Percentiles rank a stretch among this genome's conserved stretches.
Evolutionary conservation across 2,329 filamentous ascomycete species (phyloP).

Genomic region (Penicillium sclerotigenum): DNA sequence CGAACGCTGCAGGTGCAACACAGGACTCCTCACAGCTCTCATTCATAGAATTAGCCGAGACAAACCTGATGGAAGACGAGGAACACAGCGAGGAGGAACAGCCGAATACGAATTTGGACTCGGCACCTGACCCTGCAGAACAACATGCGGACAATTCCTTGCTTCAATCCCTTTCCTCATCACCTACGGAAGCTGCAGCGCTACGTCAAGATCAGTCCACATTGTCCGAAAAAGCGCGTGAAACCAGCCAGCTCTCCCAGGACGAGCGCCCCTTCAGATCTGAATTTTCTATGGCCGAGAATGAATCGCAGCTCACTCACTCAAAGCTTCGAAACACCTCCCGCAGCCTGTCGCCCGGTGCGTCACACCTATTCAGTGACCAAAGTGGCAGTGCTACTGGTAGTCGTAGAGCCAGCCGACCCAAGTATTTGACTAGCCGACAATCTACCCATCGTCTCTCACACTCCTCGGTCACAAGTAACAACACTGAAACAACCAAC

Average conservation of each 20-base stretch:
- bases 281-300: conserved; percentile 20
- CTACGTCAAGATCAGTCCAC: conserved; percentile 41
- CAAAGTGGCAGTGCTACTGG: conserved; percentile 25
- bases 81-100: conserved; percentile 1
- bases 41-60: conserved; percentile 26
- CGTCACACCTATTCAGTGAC: conserved; percentile 28
- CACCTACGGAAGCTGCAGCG: conserved; percentile 45
- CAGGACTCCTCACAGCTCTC: conserved; percentile 25
- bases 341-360: conserved; percentile 30
- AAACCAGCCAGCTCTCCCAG: conserved; percentile 22
- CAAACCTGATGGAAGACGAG: conserved; percentile 16
- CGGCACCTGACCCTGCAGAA: not conserved
- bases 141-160: conserved; percentile 30
- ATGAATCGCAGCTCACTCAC: conserved; percentile 27
- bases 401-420: conserved; percentile 45
- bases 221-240: conserved; percentile 19
- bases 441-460: conserved; percentile 59
- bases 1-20: conserved; percentile 17
- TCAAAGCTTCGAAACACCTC: conserved; percentile 26
- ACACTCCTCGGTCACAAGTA: conserved; percentile 53
- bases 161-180: conserved; percentile 44
- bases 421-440: conserved; percentile 55
- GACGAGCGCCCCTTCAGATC: conserved; percentile 23
- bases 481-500: conserved; percentile 57
- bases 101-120: not conserved